These are phyloP conservation scores for Ceratocystis ficicola DNA, from an alignment of 2,329 filamentous ascomycete genomes.

Conservation along the genomic window DNA sequence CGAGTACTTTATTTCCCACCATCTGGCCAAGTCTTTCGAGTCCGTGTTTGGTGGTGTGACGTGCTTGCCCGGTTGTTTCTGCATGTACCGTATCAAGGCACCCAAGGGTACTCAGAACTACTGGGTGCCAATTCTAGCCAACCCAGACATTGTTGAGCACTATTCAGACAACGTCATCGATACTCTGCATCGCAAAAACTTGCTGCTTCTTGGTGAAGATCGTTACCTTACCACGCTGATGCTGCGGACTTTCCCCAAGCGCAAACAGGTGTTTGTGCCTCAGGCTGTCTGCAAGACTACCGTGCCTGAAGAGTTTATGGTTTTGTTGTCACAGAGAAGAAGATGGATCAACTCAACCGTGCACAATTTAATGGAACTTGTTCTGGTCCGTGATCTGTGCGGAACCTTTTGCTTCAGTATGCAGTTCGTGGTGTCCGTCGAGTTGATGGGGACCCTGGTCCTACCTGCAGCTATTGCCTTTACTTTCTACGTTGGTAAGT, in stretches of 20 bases:
- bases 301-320: constrained; percentile 83
- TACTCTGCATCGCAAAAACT: constrained; percentile 93
- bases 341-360: constrained; percentile 99
- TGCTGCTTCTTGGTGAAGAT: constrained; percentile 84
- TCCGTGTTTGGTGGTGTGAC: constrained; percentile 98
- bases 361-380: constrained; percentile 95
- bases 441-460: constrained; percentile 86
- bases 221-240: constrained; percentile 93
- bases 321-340: constrained; percentile 84
- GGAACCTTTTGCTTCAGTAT: constrained; percentile 99
- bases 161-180: constrained; percentile 99
- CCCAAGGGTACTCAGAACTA: constrained; percentile 98
- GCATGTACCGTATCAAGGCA: constrained; percentile 99
- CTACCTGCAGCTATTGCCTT: constrained; percentile 93
- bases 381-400: constrained; percentile 88
- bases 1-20: constrained; percentile 98
- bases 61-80: constrained; percentile 96
- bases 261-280: constrained; percentile 96
- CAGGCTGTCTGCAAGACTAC: constrained; percentile 98
- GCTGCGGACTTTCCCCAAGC: constrained; percentile 96
- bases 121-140: constrained; percentile 97
- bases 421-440: constrained; percentile 96
- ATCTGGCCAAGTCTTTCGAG: constrained; percentile 92
- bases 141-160: constrained; percentile 96
- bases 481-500: constrained; percentile 85